These are phyloP conservation scores for Aspergillus sparsus DNA, from an alignment of 495 filamentous ascomycete genomes.

Conservation along the genomic window DNA sequence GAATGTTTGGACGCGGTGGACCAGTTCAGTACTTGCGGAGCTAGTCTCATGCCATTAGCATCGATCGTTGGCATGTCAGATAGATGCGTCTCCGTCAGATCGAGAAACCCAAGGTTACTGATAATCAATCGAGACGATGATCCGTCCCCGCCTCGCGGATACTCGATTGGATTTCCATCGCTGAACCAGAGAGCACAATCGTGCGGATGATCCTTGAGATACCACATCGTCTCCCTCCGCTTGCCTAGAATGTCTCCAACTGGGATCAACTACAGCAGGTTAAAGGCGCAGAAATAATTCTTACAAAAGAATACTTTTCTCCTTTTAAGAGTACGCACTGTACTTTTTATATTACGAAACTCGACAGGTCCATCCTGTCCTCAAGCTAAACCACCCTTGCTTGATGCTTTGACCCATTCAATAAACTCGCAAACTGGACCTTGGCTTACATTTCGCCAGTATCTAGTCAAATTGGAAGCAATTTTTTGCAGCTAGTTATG, in stretches of 20 bases:
- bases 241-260: not conserved
- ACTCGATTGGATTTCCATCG: not conserved
- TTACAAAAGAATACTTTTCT: no score
- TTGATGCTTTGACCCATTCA: no score
- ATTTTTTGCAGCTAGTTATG: no score
- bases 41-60: not conserved
- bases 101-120: not conserved
- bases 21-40: not conserved
- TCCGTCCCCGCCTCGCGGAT: not conserved
- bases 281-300: not conserved
- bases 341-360: no score
- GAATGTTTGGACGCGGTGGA: not conserved
- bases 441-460: no score
- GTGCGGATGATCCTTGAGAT: not conserved
- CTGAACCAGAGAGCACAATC: not conserved
- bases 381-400: no score
- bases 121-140: not conserved
- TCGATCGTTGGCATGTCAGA: not conserved
- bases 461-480: no score
- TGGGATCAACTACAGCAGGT: not conserved
- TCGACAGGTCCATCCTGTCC: no score
- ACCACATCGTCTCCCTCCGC: not conserved
- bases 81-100: not conserved
- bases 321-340: no score
- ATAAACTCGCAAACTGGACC: no score